Percentiles rank a stretch among this genome's conserved stretches.
Evolutionary conservation across 2,329 filamentous ascomycete species (phyloP).

Genomic region (Ceratocystis cubensis): DNA sequence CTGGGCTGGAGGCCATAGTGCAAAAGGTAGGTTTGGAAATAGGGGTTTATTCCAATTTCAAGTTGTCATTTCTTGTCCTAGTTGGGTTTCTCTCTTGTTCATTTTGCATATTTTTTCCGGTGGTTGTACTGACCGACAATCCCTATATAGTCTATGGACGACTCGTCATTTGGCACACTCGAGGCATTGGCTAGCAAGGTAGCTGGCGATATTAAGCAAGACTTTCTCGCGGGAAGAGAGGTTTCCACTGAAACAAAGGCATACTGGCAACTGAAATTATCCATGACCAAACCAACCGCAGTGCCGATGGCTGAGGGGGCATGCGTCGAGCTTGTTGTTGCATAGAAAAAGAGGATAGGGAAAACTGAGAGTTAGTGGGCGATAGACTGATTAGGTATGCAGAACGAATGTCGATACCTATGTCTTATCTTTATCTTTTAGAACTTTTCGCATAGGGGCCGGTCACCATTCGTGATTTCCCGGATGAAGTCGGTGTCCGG

Average conservation of each 20-base stretch:
- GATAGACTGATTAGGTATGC: no score
- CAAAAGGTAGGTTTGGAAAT: conserved; percentile 33
- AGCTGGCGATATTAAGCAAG: conserved; percentile 35
- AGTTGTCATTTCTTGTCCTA: neutral
- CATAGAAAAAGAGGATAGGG: neutral
- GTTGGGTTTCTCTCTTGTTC: neutral
- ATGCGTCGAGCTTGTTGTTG: conserved; percentile 39
- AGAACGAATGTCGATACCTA: no score
- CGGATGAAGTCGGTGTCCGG: conserved; percentile 57
- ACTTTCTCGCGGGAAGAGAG: conserved; percentile 27
- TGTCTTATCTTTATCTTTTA: neutral
- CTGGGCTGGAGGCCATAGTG: conserved; percentile 45
- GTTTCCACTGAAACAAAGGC: conserved; percentile 19
- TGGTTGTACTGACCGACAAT: conserved; percentile 5
- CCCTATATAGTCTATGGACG: conserved; percentile 39
- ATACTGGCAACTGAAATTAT: conserved; percentile 44
- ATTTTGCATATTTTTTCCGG: neutral
- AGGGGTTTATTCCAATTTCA: no score
- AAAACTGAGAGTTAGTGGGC: no score
- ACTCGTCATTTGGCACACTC: conserved; percentile 49
- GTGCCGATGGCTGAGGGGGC: conserved; percentile 61
- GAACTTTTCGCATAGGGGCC: conserved; percentile 45
- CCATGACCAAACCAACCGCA: conserved; percentile 60
- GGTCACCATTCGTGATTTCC: conserved; percentile 60
- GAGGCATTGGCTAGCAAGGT: conserved; percentile 45